Evolutionary conservation across 2,329 filamentous ascomycete genomes (phyloP), one percentile per base, ranked within the genome.

Genomic region (Cladosporium sp.): DNA sequence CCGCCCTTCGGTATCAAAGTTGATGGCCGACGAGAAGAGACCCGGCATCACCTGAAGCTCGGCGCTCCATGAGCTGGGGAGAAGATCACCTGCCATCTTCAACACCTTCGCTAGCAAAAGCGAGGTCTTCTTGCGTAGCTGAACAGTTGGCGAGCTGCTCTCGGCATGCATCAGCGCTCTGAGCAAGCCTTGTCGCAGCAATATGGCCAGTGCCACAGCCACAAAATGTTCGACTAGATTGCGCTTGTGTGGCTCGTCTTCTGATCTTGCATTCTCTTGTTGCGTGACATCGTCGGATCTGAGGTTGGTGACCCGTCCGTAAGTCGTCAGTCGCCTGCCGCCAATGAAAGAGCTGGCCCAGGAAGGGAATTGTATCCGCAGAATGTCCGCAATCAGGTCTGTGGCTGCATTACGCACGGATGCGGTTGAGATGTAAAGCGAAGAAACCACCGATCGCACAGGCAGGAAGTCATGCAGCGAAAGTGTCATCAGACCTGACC

Each of bases 281-380:
- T 76, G 76, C 7, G 74, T 66, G 18, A 79, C 74, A 32, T 56
- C 55, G 28, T 83, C 77, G 1, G 84, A 77, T 59, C 88, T 89
- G 48, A 97, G 74, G 56, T 89, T 93, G 7, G 89, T 84, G 35
- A 97, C 91, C 62, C 95, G 82, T n/a, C 91, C 92, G 68, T 98
- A 98, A 0, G 93, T 98, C 0, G 95, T 98, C 43, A 98, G 76
- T 55, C 95, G 80, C 59, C 93, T 82, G 7, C 93, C 95, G 34
- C 95, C 93, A 43, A 98, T 79, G 67, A 95, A 98, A 0, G 92
- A 95, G 0, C 89, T 91, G 7, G 93, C 95, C 93, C 93, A 98
- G 8, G 90, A 85, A 41, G 93, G 84, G 54, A 91, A 86, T 61
- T 97, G 97, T 65, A 98, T 96, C 34, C 92, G 84, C 48, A 98